These are phyloP conservation scores for Calycina marina DNA, from an alignment of 2,329 filamentous ascomycete genomes.

Conservation along the genomic window DNA sequence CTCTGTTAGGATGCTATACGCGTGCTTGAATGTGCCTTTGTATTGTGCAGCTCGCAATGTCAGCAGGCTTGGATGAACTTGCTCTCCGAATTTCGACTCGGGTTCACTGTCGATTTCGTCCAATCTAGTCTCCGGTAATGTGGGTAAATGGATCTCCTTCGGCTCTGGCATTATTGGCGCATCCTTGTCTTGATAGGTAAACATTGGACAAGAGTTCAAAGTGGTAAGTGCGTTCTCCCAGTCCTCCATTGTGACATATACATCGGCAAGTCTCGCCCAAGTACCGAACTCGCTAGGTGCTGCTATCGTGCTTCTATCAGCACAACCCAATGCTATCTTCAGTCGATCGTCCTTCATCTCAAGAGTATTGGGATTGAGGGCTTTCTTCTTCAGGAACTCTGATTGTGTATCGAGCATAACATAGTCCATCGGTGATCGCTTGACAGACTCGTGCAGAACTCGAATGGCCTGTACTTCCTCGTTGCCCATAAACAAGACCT, in stretches of 20 bases:
- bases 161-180: constrained; percentile 89
- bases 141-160: constrained; percentile 72
- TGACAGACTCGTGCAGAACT: constrained; percentile 72
- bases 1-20: constrained; percentile 85
- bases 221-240: constrained; percentile 94
- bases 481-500: constrained; percentile 84
- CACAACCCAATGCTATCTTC: constrained; percentile 79
- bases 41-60: constrained; percentile 80
- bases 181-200: constrained; percentile 98
- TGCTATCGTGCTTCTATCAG: constrained; percentile 85
- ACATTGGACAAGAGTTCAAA: constrained; percentile 98
- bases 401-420: constrained; percentile 91
- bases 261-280: constrained; percentile 84
- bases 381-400: constrained; percentile 80
- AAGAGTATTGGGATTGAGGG: constrained; percentile 36
- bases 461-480: constrained; percentile 94
- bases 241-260: constrained; percentile 86
- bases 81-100: constrained; percentile 65
- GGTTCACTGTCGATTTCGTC: constrained; percentile 94
- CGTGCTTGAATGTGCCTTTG: constrained; percentile 89
- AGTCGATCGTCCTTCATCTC: constrained; percentile 51
- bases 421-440: constrained; percentile 94
- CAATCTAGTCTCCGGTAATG: constrained; percentile 74
- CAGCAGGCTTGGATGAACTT: constrained; percentile 73
- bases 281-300: constrained; percentile 95